Evolutionary conservation across 2,329 filamentous ascomycete species (phyloP), one percentile per base, ranked within the genome.

Genomic region (Reticulascus tulasneorum): DNA sequence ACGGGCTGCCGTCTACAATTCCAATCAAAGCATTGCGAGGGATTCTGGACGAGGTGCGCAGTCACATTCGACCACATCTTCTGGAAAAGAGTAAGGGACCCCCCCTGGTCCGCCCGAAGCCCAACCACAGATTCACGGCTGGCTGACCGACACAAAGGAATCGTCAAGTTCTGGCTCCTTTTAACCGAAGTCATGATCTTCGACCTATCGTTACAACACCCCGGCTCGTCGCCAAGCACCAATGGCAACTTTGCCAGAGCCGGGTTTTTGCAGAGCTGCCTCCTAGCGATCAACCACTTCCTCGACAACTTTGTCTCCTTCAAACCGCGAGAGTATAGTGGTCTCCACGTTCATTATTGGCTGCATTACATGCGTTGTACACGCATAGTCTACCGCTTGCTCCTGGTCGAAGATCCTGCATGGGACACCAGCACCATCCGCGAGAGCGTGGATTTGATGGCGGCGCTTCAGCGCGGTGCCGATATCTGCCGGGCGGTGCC

Each of bases 111-210:
- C 12, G 13, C 9, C 3, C 15, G 6, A 4, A 30, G 16, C n/a
- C n/a, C n/a, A n/a, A n/a, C n/a, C n/a, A n/a, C n/a, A n/a, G n/a
- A n/a, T n/a, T 4, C 17, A 8, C 3, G 16, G 28, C 28, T 30
- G 28, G 23, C 28, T 16, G 23, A 7, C 17, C 16, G 6, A 20
- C 28, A 30, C 27, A 8, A 30, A 68, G 64, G 54, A 4, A 42
- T 58, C 5, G 44, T 66, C 13, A 46, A 49, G 9, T 53, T 53
- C 4, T 50, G 59, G 16, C 37, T 67, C 1, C 50, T 53, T 37
- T 54, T 53, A 21, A 47, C 56, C 4, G 61, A 65, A 9, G 50
- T 63, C 12, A 42, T 55, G 9, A 56, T 70, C 22, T 48, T 56
- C 15, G 60, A 67, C 37, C 51, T 53, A 47, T 51, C 47, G n/a